These are phyloP conservation scores for Telfairia occidentalis DNA, from an alignment of 331 rosid genomes.

Conservation along the genomic window DNA sequence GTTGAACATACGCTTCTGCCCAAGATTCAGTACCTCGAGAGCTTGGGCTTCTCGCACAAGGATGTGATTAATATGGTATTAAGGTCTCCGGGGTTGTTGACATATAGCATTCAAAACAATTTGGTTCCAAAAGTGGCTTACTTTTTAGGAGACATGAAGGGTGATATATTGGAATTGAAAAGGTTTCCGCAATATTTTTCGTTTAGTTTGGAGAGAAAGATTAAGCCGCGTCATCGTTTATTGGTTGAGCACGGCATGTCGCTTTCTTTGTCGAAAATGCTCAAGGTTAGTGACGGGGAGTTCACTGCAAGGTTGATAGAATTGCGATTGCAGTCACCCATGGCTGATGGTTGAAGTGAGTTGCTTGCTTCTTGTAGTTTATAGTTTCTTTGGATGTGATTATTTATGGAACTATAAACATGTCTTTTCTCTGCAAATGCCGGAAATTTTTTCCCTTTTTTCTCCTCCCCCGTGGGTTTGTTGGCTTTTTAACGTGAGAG, in stretches of 20 bases:
- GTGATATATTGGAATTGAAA: slow-evolving; percentile 42
- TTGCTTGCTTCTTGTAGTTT: slow-evolving; percentile 15
- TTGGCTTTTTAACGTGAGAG: neutral
- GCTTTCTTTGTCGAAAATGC: slow-evolving; percentile 47
- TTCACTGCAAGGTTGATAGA: slow-evolving; percentile 39
- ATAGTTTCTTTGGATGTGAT: neutral
- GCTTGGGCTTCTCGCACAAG: slow-evolving; percentile 35
- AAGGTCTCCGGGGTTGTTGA: slow-evolving; percentile 70
- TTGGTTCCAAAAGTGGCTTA: slow-evolving; percentile 43
- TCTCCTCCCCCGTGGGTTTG: neutral
- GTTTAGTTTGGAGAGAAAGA: slow-evolving; percentile 71
- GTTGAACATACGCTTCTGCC: slow-evolving; percentile 36
- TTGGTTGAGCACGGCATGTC: slow-evolving; percentile 32
- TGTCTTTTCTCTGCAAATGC: neutral
- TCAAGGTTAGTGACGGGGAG: slow-evolving; percentile 59
- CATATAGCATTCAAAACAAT: slow-evolving; percentile 41
- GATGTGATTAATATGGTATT: slow-evolving; percentile 54
- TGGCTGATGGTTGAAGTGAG: slow-evolving; percentile 10
- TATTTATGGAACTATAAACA: neutral
- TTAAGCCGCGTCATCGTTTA: slow-evolving; percentile 39
- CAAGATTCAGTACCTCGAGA: slow-evolving; percentile 27
- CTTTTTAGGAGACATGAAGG: slow-evolving; percentile 54
- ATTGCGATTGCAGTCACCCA: slow-evolving; percentile 26
- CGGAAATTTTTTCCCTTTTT: neutral
- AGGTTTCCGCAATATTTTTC: slow-evolving; percentile 68